Evolutionary conservation across 805 yeast species (phyloP), one percentile per base, ranked within the genome.

Genomic region (Cyberlindnera maritima): DNA sequence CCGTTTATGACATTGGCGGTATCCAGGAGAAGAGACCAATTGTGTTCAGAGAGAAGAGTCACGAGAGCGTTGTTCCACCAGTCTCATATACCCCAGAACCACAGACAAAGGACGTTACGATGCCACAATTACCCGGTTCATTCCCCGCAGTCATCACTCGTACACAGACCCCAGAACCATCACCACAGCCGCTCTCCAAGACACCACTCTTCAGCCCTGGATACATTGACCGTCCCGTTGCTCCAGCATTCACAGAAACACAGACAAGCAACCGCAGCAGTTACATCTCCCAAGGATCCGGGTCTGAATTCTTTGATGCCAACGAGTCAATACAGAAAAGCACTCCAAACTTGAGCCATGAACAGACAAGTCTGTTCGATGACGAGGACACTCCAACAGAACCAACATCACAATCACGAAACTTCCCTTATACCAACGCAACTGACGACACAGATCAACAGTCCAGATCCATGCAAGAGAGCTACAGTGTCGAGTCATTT

Each of bases 261-360:
- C 18, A 25, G 20, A 2, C 21, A 6, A 41, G 46, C 29, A 47
- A 43, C 21, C 13, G 47, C 23, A 43, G 42, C 39, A 47, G 50
- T 21, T 29, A 18, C 21, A 19, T 32, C 15, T 47, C 50, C 3
- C 44, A 43, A n/a, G 41, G 33, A 4, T 47, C 50, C 2, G 43
- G 36, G 15, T 38, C 50, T 4, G 57, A 53, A 28, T 53, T 53
- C 44, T 53, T 35, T 36, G 57, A 53, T 37, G 57, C 57, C 2
- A 39, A 40, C 10, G 51, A 48, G n/a, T 15, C 26, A 20, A 9
- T 41, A n/a, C 36, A 32, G 28, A 42, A 39, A 13, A 47, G 43
- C 28, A 36, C 46, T 3, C 39, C 40, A 2, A 25, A 39, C 14
- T 11, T 50, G 33, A 23, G 3, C 10, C 19, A 31, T 11, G 26